A percentile compares a stretch with the other conserved stretches of the same genome.
Evolutionary conservation across 257 asterid genomes (phyloP).

Genomic region (Jacaranda copaia): DNA sequence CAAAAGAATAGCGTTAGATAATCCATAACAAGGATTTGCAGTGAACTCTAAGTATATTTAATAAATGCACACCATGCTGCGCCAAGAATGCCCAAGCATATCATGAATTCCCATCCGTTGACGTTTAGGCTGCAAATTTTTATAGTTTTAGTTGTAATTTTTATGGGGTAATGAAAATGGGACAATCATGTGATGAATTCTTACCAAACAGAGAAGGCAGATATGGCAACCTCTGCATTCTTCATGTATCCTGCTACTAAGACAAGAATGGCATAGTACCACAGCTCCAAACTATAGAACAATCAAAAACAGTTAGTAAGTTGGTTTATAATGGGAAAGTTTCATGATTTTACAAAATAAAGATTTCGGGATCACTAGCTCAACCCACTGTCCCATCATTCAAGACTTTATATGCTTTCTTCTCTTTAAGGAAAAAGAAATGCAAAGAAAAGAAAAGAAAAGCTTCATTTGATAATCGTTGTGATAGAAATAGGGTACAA

Average conservation of each 20-base stretch:
- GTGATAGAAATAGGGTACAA: no score
- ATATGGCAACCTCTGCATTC: constrained; percentile 81
- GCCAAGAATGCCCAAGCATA: constrained; percentile 81
- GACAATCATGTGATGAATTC: constrained; percentile 7
- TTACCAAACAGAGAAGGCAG: constrained; percentile 93
- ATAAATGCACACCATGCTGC: constrained; percentile 67
- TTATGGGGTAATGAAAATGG: background rate
- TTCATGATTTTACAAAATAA: background rate
- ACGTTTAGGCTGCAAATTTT: constrained; percentile 65
- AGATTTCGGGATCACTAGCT: background rate
- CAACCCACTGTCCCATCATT: no score
- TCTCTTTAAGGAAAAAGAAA: no score
- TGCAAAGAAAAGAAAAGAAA: no score
- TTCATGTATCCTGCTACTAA: constrained; percentile 89
- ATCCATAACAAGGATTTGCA: background rate
- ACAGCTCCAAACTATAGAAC: constrained; percentile 71
- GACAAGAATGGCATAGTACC: constrained; percentile 89
- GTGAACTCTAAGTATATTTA: background rate
- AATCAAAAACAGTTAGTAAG: constrained; percentile 17
- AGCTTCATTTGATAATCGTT: no score
- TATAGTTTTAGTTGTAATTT: constrained; percentile 11
- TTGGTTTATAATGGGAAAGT: background rate
- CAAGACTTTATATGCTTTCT: no score
- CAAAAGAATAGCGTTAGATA: background rate
- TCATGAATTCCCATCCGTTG: constrained; percentile 87